Percentiles rank a stretch among this genome's conserved stretches.
phyloP scores from a whole-genome alignment of 2,329 filamentous ascomycete genomes.

The Cadophora luteo-olivacea region DNA sequence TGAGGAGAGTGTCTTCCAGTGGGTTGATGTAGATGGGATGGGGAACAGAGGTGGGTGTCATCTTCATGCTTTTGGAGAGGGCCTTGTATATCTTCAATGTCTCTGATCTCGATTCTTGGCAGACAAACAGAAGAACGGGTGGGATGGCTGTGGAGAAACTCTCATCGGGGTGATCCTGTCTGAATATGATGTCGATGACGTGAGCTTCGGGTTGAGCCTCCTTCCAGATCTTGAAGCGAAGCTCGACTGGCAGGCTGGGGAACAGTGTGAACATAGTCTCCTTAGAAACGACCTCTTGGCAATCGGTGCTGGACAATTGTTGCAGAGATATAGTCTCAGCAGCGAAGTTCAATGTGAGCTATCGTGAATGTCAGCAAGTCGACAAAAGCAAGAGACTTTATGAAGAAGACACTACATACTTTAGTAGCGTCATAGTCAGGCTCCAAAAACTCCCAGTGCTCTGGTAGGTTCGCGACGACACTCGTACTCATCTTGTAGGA shows the following conservation, averaged over 20 bases:
- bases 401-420: background rate
- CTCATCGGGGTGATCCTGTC: background rate
- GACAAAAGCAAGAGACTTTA: background rate
- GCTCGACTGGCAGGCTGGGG: background rate
- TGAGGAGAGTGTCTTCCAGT: background rate
- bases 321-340: background rate
- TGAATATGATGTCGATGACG: background rate
- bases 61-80: background rate
- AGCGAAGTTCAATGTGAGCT: background rate
- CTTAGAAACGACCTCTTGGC: no score
- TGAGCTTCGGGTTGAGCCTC: background rate
- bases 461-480: background rate
- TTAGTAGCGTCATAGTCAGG: background rate
- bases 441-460: background rate
- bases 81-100: background rate
- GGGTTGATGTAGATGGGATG: constrained; percentile 7
- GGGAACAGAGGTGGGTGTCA: background rate
- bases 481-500: background rate
- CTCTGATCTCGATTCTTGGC: constrained; percentile 9
- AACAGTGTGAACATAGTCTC: background rate
- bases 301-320: background rate
- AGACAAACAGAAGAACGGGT: background rate
- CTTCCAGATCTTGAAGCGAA: constrained; percentile 1
- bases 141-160: background rate
- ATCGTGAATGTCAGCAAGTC: background rate